Percentiles rank a stretch among this genome's conserved stretches.
These are phyloP conservation scores for Talaromyces proteolyticus DNA, from an alignment of 495 filamentous ascomycete species.

Conservation along the genomic window DNA sequence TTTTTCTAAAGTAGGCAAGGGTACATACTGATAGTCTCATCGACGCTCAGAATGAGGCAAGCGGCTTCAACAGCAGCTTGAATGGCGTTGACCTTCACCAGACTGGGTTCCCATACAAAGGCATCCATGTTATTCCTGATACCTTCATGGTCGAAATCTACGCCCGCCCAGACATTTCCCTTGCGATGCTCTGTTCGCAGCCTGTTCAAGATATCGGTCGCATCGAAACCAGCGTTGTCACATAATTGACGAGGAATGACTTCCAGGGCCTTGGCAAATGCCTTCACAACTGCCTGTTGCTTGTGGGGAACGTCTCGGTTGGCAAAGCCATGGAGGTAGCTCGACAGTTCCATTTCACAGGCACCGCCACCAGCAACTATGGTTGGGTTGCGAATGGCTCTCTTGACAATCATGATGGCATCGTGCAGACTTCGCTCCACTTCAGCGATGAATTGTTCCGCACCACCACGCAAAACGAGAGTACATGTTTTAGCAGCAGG, in stretches of 20 bases:
- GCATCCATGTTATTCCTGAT: conserved; percentile 85
- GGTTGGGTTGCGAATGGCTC: conserved; percentile 83
- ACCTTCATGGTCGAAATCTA: conserved; percentile 90
- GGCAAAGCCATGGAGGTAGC: conserved; percentile 85
- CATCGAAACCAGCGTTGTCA: conserved; percentile 97
- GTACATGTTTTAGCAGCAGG: conserved; percentile 95
- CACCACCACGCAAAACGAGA: conserved; percentile 87
- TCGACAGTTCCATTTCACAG: conserved; percentile 92
- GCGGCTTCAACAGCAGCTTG: conserved; percentile 92
- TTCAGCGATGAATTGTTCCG: conserved; percentile 98
- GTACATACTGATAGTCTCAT: conserved; percentile 84
- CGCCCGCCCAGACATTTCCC: conserved; percentile 87
- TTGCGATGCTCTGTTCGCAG: conserved; percentile 91
- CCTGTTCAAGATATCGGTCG: conserved; percentile 93
- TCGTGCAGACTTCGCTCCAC: conserved; percentile 96
- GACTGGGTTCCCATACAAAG: conserved; percentile 94
- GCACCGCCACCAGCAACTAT: conserved; percentile 96
- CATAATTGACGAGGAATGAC: conserved; percentile 94
- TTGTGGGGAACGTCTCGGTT: conserved; percentile 90
- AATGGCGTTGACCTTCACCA: conserved; percentile 96
- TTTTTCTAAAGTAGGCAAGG: neutral
- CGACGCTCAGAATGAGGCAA: conserved; percentile 91
- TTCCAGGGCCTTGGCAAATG: conserved; percentile 94
- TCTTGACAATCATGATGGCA: conserved; percentile 98
- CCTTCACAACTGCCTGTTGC: conserved; percentile 95